These are phyloP conservation scores for Cenococcum geophilum DNA, from an alignment of 495 filamentous ascomycete species.

Conservation along the genomic window DNA sequence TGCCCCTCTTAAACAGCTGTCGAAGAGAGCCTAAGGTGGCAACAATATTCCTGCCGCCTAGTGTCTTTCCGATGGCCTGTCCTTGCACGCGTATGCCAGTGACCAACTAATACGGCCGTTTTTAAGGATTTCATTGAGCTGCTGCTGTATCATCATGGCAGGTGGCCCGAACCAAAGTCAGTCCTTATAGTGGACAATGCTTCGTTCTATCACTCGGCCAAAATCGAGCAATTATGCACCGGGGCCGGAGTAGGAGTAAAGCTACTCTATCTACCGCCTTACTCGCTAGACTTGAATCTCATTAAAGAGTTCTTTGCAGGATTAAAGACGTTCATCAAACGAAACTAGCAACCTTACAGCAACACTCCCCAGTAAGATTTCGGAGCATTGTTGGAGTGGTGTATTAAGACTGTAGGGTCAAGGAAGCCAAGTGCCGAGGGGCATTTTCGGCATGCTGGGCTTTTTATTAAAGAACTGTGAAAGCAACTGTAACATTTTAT, in stretches of 20 bases:
- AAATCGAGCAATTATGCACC: background rate
- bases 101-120: background rate
- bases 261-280: background rate
- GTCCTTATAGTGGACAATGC: background rate
- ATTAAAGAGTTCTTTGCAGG: background rate
- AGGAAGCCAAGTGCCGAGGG: background rate
- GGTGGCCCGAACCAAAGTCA: background rate
- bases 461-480: background rate
- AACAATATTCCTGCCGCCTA: too few relatives aligned
- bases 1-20: too few relatives aligned
- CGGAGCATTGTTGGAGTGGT: background rate
- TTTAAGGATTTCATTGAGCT: background rate
- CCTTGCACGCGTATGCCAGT: background rate
- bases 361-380: background rate
- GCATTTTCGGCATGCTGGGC: background rate
- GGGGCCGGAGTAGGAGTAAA: background rate
- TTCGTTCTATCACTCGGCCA: background rate
- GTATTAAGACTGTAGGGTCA: background rate
- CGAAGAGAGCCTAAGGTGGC: too few relatives aligned
- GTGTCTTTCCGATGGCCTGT: too few relatives aligned
- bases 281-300: background rate
- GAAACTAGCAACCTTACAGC: background rate
- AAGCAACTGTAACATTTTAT: background rate
- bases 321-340: background rate
- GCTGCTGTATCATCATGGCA: background rate